phyloP scores from a whole-genome alignment of 140 eudicot species.

The Stevia rebaudiana region DNA sequence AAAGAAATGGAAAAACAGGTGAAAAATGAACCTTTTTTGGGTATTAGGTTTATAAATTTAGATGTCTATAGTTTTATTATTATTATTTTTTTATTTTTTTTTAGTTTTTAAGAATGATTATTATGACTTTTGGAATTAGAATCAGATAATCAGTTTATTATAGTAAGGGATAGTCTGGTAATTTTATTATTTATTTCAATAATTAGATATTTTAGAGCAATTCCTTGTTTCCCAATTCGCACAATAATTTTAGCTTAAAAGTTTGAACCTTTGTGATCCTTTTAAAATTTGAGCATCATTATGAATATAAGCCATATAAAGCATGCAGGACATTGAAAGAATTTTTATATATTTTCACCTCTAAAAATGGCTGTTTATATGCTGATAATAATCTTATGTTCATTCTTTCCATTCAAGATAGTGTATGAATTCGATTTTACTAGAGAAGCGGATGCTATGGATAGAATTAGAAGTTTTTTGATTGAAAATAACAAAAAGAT shows the following conservation, averaged over 20 bases:
- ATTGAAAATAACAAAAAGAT: conserved; percentile 52
- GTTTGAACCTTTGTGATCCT: neutral
- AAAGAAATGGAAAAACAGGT: conserved; percentile 99
- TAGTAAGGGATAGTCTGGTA: neutral
- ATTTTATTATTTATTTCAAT: neutral
- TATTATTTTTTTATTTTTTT: too few relatives aligned
- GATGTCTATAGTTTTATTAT: too few relatives aligned
- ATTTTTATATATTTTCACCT: neutral
- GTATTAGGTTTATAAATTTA: neutral
- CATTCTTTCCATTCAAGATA: conserved; percentile 51
- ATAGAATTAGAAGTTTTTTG: conserved; percentile 57
- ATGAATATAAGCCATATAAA: conserved; percentile 5
- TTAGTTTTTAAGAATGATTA: neutral
- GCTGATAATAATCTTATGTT: conserved; percentile 24
- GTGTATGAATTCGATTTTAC: conserved; percentile 85
- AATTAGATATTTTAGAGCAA: neutral
- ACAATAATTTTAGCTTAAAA: neutral
- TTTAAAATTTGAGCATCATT: neutral
- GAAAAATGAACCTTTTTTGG: conserved; percentile 10
- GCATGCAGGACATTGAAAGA: neutral
- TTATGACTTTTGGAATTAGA: neutral
- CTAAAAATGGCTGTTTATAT: conserved; percentile 5
- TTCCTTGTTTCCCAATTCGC: neutral
- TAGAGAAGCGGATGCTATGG: conserved; percentile 97
- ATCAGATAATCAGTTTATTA: neutral